phyloP scores from a whole-genome alignment of 1,284 basidiomycete species.

The Leccinum fuscescens region DNA sequence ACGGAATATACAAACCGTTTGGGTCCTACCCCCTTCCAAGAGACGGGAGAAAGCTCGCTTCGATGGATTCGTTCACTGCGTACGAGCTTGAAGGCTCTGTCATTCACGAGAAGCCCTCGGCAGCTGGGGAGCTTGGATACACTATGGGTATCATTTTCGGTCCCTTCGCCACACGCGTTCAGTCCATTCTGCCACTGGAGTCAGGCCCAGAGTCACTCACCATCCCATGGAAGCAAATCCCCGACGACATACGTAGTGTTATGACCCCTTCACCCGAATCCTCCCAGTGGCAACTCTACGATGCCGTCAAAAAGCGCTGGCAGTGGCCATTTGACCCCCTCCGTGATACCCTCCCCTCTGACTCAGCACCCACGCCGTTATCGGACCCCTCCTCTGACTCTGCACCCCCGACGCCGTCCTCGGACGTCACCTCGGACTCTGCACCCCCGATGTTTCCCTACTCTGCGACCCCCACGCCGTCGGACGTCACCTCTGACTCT shows the following conservation, averaged over 20 bases:
- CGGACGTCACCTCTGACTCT: too few relatives aligned
- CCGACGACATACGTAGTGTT: neutral
- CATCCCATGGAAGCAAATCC: neutral
- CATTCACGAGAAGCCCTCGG: neutral
- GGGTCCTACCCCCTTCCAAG: neutral
- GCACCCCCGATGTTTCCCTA: too few relatives aligned
- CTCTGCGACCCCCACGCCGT: too few relatives aligned
- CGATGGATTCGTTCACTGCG: neutral
- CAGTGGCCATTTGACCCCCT: neutral
- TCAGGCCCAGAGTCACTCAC: neutral
- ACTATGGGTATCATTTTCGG: neutral
- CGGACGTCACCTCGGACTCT: too few relatives aligned
- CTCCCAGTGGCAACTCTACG: neutral
- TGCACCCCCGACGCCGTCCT: too few relatives aligned
- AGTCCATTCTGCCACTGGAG: neutral
- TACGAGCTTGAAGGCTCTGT: neutral
- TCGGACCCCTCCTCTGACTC: too few relatives aligned
- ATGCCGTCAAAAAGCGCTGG: neutral
- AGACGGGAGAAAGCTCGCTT: neutral
- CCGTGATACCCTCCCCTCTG: neutral
- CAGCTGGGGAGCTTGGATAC: neutral
- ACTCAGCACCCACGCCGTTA: too few relatives aligned
- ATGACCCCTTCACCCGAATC: neutral
- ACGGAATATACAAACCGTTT: neutral
- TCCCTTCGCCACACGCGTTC: neutral